These are phyloP conservation scores for Protomyces lactucae-debilis DNA, from an alignment of 1,139 yeast species.

Conservation along the genomic window DNA sequence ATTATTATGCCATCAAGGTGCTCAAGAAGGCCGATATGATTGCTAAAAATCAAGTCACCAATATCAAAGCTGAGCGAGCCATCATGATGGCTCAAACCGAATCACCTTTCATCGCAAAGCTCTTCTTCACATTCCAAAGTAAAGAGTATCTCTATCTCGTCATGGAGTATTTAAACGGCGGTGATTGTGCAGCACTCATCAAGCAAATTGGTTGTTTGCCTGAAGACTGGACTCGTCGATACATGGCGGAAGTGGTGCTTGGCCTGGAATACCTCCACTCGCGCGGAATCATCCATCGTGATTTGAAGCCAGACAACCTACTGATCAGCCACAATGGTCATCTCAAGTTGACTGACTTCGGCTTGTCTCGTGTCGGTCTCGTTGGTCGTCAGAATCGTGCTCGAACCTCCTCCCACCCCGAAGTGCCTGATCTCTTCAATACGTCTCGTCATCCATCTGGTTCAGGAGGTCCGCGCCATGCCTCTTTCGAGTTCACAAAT, in stretches of 20 bases:
- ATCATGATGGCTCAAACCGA: constrained; percentile 96
- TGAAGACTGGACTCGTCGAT: constrained; percentile 74
- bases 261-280: constrained; percentile 87
- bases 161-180: constrained; percentile 95
- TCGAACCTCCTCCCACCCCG: constrained; percentile 33
- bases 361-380: constrained; percentile 83
- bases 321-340: constrained; percentile 84
- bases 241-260: constrained; percentile 82
- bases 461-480: constrained; percentile 15
- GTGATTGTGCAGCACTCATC: constrained; percentile 85
- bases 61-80: constrained; percentile 91
- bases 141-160: constrained; percentile 82
- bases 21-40: constrained; percentile 92
- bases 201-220: constrained; percentile 77
- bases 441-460: background rate
- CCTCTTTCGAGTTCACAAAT: constrained; percentile 29
- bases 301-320: constrained; percentile 88
- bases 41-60: constrained; percentile 90
- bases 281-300: constrained; percentile 83
- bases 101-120: constrained; percentile 87
- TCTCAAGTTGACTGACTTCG: constrained; percentile 89
- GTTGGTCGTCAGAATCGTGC: constrained; percentile 67
- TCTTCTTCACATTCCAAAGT: constrained; percentile 85
- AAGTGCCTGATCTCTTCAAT: constrained; percentile 20
- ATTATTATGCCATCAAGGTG: constrained; percentile 93